These are phyloP conservation scores for Cyberlindnera maritima DNA, from an alignment of 805 yeast genomes.

Conservation along the genomic window DNA sequence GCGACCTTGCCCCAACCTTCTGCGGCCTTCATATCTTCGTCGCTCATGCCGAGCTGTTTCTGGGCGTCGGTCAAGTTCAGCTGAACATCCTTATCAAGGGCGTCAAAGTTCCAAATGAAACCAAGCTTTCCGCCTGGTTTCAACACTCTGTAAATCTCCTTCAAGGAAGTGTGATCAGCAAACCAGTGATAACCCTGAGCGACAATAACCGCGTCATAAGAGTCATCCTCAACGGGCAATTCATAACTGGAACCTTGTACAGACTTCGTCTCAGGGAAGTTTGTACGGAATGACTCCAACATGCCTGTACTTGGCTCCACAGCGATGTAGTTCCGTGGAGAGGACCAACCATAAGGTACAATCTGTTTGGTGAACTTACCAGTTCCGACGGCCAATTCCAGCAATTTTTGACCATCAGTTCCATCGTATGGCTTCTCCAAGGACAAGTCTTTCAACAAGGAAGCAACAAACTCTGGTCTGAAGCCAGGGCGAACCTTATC, in stretches of 20 bases:
- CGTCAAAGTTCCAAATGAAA: conserved; percentile 58
- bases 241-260: conserved; percentile 42
- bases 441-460: conserved; percentile 38
- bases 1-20: conserved; percentile 19
- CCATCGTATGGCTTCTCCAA: conserved; percentile 24
- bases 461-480: conserved; percentile 38
- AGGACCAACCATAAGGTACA: conserved; percentile 35
- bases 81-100: conserved; percentile 12
- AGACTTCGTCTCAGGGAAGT: conserved; percentile 43
- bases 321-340: conserved; percentile 34
- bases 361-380: conserved; percentile 57
- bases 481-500: conserved; percentile 54
- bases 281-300: conserved; percentile 43
- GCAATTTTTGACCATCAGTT: conserved; percentile 26
- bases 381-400: conserved; percentile 62
- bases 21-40: conserved; percentile 9
- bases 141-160: conserved; percentile 50
- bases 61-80: conserved; percentile 11
- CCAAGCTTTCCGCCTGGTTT: conserved; percentile 50
- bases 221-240: conserved; percentile 42
- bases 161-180: conserved; percentile 44
- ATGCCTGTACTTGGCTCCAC: conserved; percentile 61
- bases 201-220: conserved; percentile 47
- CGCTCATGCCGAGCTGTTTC: conserved; percentile 5
- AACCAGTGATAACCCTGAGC: conserved; percentile 74